Evolutionary conservation across 257 asterid genomes (phyloP).

Genomic region (Paraleonurus japonicus): DNA sequence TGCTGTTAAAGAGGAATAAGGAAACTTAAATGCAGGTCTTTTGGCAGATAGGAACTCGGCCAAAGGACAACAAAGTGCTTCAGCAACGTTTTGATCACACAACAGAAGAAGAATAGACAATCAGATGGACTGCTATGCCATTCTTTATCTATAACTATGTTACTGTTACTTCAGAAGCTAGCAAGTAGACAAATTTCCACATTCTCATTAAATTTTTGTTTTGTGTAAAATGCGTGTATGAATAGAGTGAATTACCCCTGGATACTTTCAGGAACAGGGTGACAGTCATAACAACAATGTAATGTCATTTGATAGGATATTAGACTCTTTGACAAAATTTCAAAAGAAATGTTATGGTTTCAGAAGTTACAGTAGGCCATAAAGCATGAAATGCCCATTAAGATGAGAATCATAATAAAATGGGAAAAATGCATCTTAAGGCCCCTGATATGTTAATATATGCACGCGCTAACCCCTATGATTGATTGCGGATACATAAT

Average conservation of each 20-base stretch:
- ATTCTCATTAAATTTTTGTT: not conserved
- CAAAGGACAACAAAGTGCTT: conserved; percentile 4
- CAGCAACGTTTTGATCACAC: not conserved
- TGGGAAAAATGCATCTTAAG: not conserved
- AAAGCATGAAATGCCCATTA: conserved; percentile 1
- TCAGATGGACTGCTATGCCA: conserved; percentile 8
- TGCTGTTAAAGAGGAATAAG: not conserved
- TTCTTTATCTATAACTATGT: conserved; percentile 11
- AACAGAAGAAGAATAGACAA: conserved; percentile 9
- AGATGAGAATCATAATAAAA: conserved; percentile 14
- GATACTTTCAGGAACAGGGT: conserved; percentile 14
- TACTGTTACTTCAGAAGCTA: not conserved
- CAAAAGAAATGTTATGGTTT: conserved; percentile 6
- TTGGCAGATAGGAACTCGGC: not conserved
- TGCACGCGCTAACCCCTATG: not conserved
- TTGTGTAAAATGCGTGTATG: not conserved
- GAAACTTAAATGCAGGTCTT: not conserved
- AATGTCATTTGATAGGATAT: conserved; percentile 11
- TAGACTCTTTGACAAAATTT: not conserved
- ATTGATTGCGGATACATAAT: not conserved
- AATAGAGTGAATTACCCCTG: not conserved
- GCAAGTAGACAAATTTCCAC: conserved; percentile 5
- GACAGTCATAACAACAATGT: conserved; percentile 2
- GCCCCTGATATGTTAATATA: not conserved
- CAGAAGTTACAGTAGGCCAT: conserved; percentile 12